Evolutionary conservation across 768 basidiomycete genomes (phyloP).

Genomic region (Suillus subalutaceus): DNA sequence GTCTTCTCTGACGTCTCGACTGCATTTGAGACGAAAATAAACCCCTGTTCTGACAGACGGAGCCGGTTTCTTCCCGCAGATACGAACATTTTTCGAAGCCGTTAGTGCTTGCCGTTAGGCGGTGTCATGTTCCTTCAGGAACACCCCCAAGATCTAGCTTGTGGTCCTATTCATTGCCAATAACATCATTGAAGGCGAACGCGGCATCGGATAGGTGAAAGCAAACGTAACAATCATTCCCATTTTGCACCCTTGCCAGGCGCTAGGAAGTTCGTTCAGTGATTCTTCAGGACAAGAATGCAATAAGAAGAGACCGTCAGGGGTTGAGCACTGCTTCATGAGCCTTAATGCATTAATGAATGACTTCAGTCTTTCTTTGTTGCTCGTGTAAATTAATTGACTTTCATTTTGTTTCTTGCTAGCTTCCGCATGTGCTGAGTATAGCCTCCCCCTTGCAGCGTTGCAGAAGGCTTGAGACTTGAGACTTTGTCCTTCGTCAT

Average conservation of each 20-base stretch:
- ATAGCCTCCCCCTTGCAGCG: conserved; percentile 81
- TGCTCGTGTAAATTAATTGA: conserved; percentile 65
- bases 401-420: conserved; percentile 86
- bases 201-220: neutral
- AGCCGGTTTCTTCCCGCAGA: conserved; percentile 63
- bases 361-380: conserved; percentile 9
- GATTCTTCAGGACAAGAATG: conserved; percentile 45
- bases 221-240: conserved; percentile 8
- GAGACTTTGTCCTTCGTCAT: neutral
- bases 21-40: neutral
- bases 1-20: conserved; percentile 9
- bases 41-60: conserved; percentile 35
- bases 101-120: conserved; percentile 26
- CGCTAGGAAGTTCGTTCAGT: conserved; percentile 23
- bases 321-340: conserved; percentile 38
- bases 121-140: conserved; percentile 34
- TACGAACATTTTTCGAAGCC: conserved; percentile 40
- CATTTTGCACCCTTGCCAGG: conserved; percentile 23
- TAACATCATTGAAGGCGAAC: conserved; percentile 11
- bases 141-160: conserved; percentile 18
- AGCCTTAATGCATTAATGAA: conserved; percentile 1
- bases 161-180: conserved; percentile 15
- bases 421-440: conserved; percentile 85
- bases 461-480: conserved; percentile 56
- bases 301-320: conserved; percentile 71